phyloP scores from a whole-genome alignment of 1,284 basidiomycete species.

The Sporisorium scitamineum region DNA sequence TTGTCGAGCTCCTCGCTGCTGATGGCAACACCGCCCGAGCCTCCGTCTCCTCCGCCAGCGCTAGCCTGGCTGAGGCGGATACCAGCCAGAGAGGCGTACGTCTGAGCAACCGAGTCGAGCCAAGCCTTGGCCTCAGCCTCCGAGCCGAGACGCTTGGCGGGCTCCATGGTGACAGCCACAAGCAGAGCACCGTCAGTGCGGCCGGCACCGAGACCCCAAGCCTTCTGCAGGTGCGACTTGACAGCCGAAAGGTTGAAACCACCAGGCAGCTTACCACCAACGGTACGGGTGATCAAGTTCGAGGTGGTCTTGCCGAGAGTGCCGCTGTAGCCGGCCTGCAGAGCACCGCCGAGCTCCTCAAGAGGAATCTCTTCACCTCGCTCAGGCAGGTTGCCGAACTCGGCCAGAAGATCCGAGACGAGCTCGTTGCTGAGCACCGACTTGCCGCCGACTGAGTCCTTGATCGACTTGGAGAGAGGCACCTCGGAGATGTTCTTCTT shows the following conservation, averaged over 20 bases:
- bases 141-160: slow-evolving; percentile 89
- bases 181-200: slow-evolving; percentile 92
- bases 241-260: slow-evolving; percentile 97
- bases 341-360: slow-evolving; percentile 88
- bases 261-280: slow-evolving; percentile 97
- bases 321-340: slow-evolving; percentile 84
- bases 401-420: slow-evolving; percentile 82
- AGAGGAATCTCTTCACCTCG: slow-evolving; percentile 93
- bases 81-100: slow-evolving; percentile 87
- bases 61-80: slow-evolving; percentile 76
- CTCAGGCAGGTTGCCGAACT: slow-evolving; percentile 76
- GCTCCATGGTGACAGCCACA: slow-evolving; percentile 90
- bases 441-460: slow-evolving; percentile 97
- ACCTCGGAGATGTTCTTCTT: slow-evolving; percentile 94
- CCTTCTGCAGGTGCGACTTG: slow-evolving; percentile 74
- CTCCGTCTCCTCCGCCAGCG: slow-evolving; percentile 75
- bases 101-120: slow-evolving; percentile 85
- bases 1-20: slow-evolving; percentile 98
- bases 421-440: slow-evolving; percentile 98
- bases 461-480: slow-evolving; percentile 93
- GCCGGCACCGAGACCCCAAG: slow-evolving; percentile 86
- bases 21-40: slow-evolving; percentile 75
- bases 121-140: slow-evolving; percentile 93
- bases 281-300: slow-evolving; percentile 87
- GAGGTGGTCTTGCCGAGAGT: slow-evolving; percentile 95